A percentile compares a stretch with the other conserved stretches of the same genome.
Evolutionary conservation across 306 rosid species (phyloP).

Genomic region (Canavalia gladiata): DNA sequence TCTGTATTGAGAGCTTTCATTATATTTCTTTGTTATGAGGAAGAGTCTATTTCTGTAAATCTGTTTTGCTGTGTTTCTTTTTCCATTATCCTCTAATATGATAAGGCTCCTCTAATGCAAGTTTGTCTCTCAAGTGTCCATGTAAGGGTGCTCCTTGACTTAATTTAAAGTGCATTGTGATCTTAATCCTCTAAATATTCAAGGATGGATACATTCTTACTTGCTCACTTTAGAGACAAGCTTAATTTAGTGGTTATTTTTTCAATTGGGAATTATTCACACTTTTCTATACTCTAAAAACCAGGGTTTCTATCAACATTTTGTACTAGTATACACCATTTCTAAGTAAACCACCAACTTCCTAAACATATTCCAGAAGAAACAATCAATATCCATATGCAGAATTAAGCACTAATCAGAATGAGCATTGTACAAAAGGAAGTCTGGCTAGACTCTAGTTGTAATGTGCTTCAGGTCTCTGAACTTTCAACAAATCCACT

Average conservation of each 20-base stretch:
- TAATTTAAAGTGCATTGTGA: neutral
- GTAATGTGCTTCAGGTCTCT: neutral
- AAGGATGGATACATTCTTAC: neutral
- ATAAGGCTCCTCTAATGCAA: neutral
- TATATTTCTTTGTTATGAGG: neutral
- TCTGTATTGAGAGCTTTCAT: neutral
- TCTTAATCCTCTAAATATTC: neutral
- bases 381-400: neutral
- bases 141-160: neutral
- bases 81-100: neutral
- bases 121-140: neutral
- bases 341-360: conserved; percentile 11
- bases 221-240: neutral
- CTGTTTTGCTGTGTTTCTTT: neutral
- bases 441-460: neutral
- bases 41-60: neutral
- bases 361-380: conserved; percentile 12
- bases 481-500: conserved; percentile 5
- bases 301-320: conserved; percentile 4
- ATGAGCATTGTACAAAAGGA: neutral
- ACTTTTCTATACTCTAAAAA: neutral
- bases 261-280: conserved; percentile 6
- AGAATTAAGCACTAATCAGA: conserved; percentile 1
- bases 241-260: neutral
- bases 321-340: neutral